Conservation (phyloP, 1,284 basidiomycete genomes). For the Earliella scabrosa region DNA sequence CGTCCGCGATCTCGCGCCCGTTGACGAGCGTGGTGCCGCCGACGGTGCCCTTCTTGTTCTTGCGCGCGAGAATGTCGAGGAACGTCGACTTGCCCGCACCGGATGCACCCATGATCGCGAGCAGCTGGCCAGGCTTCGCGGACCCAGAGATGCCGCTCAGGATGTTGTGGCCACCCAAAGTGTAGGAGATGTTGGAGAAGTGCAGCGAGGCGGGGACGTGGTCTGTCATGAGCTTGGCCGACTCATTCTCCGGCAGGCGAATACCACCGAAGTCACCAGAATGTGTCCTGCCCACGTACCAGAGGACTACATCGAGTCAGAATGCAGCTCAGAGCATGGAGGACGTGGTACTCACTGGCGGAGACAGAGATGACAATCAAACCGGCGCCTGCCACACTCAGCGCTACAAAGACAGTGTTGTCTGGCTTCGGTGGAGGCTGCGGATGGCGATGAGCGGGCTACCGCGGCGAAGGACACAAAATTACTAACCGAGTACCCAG, state of each 20-base stretch:
- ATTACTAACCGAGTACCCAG: slow-evolving; percentile 77
- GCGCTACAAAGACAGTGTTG: slow-evolving; percentile 80
- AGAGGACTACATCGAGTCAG: slow-evolving; percentile 60
- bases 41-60: slow-evolving; percentile 82
- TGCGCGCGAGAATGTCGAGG: slow-evolving; percentile 93
- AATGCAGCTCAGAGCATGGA: not conserved
- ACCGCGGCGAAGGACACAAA: not conserved
- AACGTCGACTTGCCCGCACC: slow-evolving; percentile 97
- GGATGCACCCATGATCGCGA: slow-evolving; percentile 96
- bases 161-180: slow-evolving; percentile 70
- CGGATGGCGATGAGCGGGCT: not conserved
- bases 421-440: slow-evolving; percentile 81
- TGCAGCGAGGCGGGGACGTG: slow-evolving; percentile 93
- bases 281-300: slow-evolving; percentile 84
- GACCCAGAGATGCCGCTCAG: slow-evolving; percentile 83
- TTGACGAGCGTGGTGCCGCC: slow-evolving; percentile 85
- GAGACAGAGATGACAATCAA: slow-evolving; percentile 66
- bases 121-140: slow-evolving; percentile 85
- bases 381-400: slow-evolving; percentile 82
- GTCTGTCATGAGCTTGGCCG: slow-evolving; percentile 87
- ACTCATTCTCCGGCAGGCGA: slow-evolving; percentile 81
- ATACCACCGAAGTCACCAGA: slow-evolving; percentile 78
- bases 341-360: slow-evolving; percentile 41
- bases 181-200: slow-evolving; percentile 86
- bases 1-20: slow-evolving; percentile 76